These are phyloP conservation scores for Anisodus acutangulus DNA, from an alignment of 257 asterid species.

Conservation along the genomic window DNA sequence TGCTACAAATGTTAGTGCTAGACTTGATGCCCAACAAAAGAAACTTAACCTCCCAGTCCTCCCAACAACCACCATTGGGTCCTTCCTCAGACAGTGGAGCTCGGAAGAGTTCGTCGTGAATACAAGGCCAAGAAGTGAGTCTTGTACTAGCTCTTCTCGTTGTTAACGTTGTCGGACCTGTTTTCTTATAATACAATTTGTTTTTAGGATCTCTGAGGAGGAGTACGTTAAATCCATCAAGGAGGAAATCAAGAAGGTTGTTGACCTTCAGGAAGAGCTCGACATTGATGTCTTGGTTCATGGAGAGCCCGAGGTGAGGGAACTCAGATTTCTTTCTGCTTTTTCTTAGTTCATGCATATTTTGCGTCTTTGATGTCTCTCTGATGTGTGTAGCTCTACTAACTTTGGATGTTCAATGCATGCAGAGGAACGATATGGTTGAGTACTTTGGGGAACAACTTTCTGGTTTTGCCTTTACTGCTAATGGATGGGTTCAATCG, in stretches of 20 bases:
- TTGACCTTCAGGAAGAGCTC: conserved; percentile 95
- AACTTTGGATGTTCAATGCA: conserved; percentile 29
- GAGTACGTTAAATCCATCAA: conserved; percentile 79
- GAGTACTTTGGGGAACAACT: conserved; percentile 98
- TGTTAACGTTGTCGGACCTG: not conserved
- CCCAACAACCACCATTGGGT: conserved; percentile 97
- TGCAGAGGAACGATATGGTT: conserved; percentile 96
- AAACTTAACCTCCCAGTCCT: conserved; percentile 95
- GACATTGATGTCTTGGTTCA: conserved; percentile 97
- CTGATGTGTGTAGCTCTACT: not conserved
- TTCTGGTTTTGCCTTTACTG: conserved; percentile 94
- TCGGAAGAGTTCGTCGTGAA: conserved; percentile 95
- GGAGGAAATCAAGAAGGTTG: conserved; percentile 91
- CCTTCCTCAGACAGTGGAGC: conserved; percentile 92
- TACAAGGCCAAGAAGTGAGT: conserved; percentile 91
- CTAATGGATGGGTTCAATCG: conserved; percentile 97
- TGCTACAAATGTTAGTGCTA: conserved; percentile 82
- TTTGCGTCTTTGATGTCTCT: not conserved
- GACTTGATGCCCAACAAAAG: conserved; percentile 96
- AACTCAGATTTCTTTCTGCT: not conserved
- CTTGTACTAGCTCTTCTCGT: conserved; percentile 10
- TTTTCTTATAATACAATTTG: conserved; percentile 32
- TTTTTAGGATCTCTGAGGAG: conserved; percentile 83
- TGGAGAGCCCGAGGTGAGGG: conserved; percentile 95
- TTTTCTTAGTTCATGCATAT: conserved; percentile 2